These are phyloP conservation scores for Samsoniella hepiali DNA, from an alignment of 2,329 filamentous ascomycete species.

Conservation along the genomic window DNA sequence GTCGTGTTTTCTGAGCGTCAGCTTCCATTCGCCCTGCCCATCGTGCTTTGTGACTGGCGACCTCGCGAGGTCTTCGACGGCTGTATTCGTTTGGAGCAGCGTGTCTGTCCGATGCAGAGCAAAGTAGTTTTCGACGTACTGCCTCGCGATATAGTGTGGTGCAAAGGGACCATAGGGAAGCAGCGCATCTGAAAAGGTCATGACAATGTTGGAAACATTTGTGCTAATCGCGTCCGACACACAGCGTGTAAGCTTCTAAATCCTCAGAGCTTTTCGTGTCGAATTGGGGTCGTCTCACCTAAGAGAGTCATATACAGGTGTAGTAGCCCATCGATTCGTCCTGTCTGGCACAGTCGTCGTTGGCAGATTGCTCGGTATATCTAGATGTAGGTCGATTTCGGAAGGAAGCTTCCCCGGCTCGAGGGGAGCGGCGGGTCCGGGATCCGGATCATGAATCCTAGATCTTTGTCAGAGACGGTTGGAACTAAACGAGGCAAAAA, in stretches of 20 bases:
- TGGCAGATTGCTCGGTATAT: slow-evolving; percentile 42
- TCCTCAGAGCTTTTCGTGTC: neutral
- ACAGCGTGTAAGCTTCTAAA: neutral
- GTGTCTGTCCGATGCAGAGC: slow-evolving; percentile 46
- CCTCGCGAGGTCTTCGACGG: slow-evolving; percentile 47
- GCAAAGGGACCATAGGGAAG: slow-evolving; percentile 56
- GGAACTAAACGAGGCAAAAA: neutral
- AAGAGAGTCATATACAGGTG: slow-evolving; percentile 49
- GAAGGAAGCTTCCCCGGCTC: slow-evolving; percentile 43
- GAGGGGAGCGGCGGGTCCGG: slow-evolving; percentile 32
- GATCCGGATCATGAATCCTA: slow-evolving; percentile 51
- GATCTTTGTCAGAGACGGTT: neutral
- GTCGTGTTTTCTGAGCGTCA: slow-evolving; percentile 48
- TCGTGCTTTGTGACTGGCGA: slow-evolving; percentile 23
- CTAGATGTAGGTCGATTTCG: slow-evolving; percentile 45
- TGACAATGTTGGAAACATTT: slow-evolving; percentile 55
- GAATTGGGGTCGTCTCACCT: slow-evolving; percentile 38
- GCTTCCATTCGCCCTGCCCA: slow-evolving; percentile 38
- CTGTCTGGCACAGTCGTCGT: slow-evolving; percentile 36
- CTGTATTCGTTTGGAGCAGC: slow-evolving; percentile 47
- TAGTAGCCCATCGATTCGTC: slow-evolving; percentile 45
- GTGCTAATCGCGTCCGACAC: slow-evolving; percentile 35
- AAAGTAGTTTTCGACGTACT: slow-evolving; percentile 56
- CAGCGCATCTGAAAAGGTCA: slow-evolving; percentile 51
- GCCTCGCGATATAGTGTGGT: slow-evolving; percentile 51